These are phyloP conservation scores for Actinomucor elegans DNA, from an alignment of 371 early-diverging fungal genomes.

Conservation along the genomic window DNA sequence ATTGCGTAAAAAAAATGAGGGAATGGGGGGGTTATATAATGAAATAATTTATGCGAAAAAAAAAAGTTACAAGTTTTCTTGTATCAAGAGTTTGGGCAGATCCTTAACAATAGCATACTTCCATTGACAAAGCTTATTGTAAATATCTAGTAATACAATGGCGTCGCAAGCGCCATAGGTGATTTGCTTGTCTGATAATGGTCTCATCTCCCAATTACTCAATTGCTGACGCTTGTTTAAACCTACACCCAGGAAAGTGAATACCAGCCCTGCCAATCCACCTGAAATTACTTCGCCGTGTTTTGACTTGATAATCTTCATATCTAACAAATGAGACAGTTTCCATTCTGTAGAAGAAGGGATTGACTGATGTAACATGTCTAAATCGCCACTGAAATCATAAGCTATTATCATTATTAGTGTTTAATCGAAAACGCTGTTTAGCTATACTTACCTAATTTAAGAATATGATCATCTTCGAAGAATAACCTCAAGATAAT, in stretches of 20 bases:
- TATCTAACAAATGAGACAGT: constrained; percentile 26
- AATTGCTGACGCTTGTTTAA: constrained; percentile 50
- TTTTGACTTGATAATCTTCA: constrained; percentile 16
- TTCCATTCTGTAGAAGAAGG: constrained; percentile 33
- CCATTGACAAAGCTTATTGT: constrained; percentile 13
- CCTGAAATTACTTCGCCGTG: constrained; percentile 18
- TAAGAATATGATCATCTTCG: constrained; percentile 24
- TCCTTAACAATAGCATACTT: constrained; percentile 33
- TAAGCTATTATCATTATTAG: constrained; percentile 31
- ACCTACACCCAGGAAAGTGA: constrained; percentile 22
- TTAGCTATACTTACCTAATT: constrained; percentile 25
- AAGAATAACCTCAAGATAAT: constrained; percentile 28
- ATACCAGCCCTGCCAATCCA: constrained; percentile 39
- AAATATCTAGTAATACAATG: constrained; percentile 34
- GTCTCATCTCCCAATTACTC: constrained; percentile 53
- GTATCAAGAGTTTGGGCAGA: too few relatives aligned
- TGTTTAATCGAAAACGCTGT: too few relatives aligned
- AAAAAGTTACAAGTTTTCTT: too few relatives aligned
- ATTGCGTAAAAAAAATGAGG: too few relatives aligned
- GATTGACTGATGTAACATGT: constrained; percentile 26
- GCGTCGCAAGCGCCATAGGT: constrained; percentile 44
- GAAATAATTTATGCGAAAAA: too few relatives aligned
- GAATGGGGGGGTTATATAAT: too few relatives aligned
- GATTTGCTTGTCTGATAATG: constrained; percentile 36
- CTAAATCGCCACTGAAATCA: constrained; percentile 46